Evolutionary conservation across 129 eudicot species (phyloP).

Genomic region (Kitagawia praeruptora): DNA sequence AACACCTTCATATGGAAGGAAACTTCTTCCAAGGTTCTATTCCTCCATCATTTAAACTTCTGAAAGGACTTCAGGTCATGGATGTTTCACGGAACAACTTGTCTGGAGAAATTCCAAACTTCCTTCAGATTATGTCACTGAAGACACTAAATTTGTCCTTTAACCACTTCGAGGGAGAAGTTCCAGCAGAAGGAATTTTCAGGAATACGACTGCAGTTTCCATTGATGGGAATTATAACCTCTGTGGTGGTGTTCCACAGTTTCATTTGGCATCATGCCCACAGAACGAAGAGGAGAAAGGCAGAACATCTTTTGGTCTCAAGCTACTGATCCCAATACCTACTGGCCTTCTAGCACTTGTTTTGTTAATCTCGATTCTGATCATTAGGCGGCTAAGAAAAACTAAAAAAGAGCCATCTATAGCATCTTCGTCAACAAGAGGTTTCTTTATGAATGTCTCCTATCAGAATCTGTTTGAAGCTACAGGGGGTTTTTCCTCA

Average conservation of each 20-base stretch:
- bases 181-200: conserved; percentile 23
- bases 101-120: conserved; percentile 20
- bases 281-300: neutral
- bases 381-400: conserved; percentile 8
- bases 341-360: conserved; percentile 10
- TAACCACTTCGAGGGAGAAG: conserved; percentile 19
- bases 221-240: conserved; percentile 11
- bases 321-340: conserved; percentile 13
- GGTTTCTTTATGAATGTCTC: conserved; percentile 12
- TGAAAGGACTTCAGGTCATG: conserved; percentile 14
- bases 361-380: conserved; percentile 10
- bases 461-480: conserved; percentile 15
- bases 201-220: conserved; percentile 16
- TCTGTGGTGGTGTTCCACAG: conserved; percentile 19
- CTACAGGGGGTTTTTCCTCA: conserved; percentile 20
- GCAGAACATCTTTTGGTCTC: neutral
- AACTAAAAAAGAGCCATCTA: conserved; percentile 9
- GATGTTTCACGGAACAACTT: conserved; percentile 25
- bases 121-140: conserved; percentile 1
- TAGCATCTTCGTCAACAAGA: conserved; percentile 9
- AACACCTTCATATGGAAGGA: conserved; percentile 9
- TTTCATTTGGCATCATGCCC: conserved; percentile 15
- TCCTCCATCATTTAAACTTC: conserved; percentile 10
- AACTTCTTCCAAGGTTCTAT: conserved; percentile 14
- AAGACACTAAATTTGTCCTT: conserved; percentile 13